These are phyloP conservation scores for Orbilia blumenaviensis DNA, from an alignment of 2,329 filamentous ascomycete genomes.

Conservation along the genomic window DNA sequence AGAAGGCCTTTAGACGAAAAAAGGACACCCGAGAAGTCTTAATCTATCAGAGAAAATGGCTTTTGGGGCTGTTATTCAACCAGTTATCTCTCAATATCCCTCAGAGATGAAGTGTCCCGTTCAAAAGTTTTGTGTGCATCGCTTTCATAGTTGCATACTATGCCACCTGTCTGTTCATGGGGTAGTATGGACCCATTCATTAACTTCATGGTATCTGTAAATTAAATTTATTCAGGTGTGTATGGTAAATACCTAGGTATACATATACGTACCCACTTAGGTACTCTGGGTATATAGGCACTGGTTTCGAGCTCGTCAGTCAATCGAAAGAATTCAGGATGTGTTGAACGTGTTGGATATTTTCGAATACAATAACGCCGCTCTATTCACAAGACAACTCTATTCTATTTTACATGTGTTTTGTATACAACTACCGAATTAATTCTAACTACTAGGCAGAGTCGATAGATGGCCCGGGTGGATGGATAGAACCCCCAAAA, in stretches of 20 bases:
- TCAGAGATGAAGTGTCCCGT: slow-evolving; percentile 18
- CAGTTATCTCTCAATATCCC: slow-evolving; percentile 7
- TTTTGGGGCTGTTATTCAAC: slow-evolving; percentile 15
- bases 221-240: too few relatives aligned
- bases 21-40: not conserved
- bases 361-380: not conserved
- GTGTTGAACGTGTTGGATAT: slow-evolving; percentile 23
- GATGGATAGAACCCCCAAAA: not conserved
- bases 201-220: too few relatives aligned
- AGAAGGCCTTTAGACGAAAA: not conserved
- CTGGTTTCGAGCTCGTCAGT: too few relatives aligned
- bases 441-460: not conserved
- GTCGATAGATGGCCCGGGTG: not conserved
- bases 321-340: too few relatives aligned
- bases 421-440: not conserved
- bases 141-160: not conserved
- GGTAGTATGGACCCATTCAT: too few relatives aligned
- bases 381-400: too few relatives aligned
- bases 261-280: too few relatives aligned
- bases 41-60: slow-evolving; percentile 9
- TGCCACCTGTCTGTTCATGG: too few relatives aligned
- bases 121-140: slow-evolving; percentile 15
- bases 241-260: not conserved
- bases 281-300: too few relatives aligned
- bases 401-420: too few relatives aligned